A percentile compares a stretch with the other conserved stretches of the same genome.
These are phyloP conservation scores for Lactarius akahatsu DNA, from an alignment of 768 basidiomycete species.

Conservation along the genomic window DNA sequence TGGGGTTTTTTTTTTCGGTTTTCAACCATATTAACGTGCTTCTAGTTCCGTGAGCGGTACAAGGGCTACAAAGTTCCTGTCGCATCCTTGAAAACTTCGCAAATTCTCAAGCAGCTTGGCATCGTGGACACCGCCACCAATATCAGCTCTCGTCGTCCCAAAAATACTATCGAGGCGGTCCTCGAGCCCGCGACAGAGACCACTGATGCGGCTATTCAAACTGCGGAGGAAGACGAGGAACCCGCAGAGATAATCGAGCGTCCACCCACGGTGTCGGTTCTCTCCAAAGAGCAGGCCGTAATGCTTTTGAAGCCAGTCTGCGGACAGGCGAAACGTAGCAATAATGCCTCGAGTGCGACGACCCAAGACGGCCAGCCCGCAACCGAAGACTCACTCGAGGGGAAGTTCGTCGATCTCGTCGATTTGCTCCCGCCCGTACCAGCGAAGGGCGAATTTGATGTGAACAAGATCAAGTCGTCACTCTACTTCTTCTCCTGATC, in stretches of 20 bases:
- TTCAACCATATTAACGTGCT: not conserved
- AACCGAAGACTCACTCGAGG: slow-evolving; percentile 28
- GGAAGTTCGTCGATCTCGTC: slow-evolving; percentile 71
- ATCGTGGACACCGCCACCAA: slow-evolving; percentile 40
- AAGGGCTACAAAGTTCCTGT: slow-evolving; percentile 68
- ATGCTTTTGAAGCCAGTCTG: slow-evolving; percentile 14
- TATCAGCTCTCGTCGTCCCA: slow-evolving; percentile 38
- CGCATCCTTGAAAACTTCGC: slow-evolving; percentile 40
- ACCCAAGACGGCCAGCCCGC: not conserved
- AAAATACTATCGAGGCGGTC: slow-evolving; percentile 21
- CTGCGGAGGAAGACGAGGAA: slow-evolving; percentile 29
- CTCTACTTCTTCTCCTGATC: slow-evolving; percentile 91
- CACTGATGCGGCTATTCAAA: slow-evolving; percentile 25
- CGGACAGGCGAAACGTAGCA: not conserved
- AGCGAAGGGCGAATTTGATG: slow-evolving; percentile 81
- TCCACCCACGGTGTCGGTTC: slow-evolving; percentile 32
- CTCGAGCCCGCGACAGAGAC: slow-evolving; percentile 1
- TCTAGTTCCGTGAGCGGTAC: slow-evolving; percentile 30
- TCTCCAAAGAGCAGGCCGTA: slow-evolving; percentile 32
- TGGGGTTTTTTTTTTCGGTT: not conserved
- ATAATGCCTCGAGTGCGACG: not conserved
- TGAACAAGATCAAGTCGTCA: slow-evolving; percentile 75
- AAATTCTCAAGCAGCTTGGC: slow-evolving; percentile 34
- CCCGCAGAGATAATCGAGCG: slow-evolving; percentile 32
- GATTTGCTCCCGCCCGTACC: slow-evolving; percentile 83